A percentile compares a stretch with the other conserved stretches of the same genome.
These are phyloP conservation scores for Pugionium dolabratum DNA, from an alignment of 345 rosid species.

Conservation along the genomic window DNA sequence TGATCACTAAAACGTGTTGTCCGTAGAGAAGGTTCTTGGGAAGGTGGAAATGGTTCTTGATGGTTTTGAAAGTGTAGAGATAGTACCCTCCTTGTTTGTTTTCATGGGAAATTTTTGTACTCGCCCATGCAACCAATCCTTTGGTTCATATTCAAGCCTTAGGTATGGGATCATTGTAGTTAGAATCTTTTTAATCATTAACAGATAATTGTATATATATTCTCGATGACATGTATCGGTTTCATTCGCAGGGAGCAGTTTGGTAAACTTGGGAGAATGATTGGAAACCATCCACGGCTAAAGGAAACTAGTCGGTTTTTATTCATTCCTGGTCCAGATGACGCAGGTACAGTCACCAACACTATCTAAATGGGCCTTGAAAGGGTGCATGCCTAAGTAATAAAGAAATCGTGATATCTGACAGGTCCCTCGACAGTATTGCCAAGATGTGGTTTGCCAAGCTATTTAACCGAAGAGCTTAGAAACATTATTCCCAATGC, in stretches of 20 bases:
- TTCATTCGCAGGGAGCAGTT: conserved; percentile 57
- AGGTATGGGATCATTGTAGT: conserved; percentile 51
- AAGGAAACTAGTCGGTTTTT: conserved; percentile 76
- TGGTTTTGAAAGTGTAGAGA: conserved; percentile 78
- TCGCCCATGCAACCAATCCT: conserved; percentile 76
- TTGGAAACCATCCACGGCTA: conserved; percentile 72
- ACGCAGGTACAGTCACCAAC: conserved; percentile 62
- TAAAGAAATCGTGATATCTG: conserved; percentile 25
- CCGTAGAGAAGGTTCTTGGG: conserved; percentile 68
- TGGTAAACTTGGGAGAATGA: conserved; percentile 78
- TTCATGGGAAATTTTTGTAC: conserved; percentile 95
- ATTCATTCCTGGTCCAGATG: conserved; percentile 92
- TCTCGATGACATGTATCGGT: conserved; percentile 12
- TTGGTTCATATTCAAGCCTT: conserved; percentile 70
- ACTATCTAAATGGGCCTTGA: background rate
- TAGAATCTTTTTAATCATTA: background rate
- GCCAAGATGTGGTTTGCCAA: conserved; percentile 81
- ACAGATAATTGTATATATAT: background rate
- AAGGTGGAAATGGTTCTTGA: conserved; percentile 74
- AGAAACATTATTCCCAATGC: conserved; percentile 65
- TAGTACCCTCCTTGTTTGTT: conserved; percentile 89
- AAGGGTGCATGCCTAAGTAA: conserved; percentile 23
- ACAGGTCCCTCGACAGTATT: conserved; percentile 87
- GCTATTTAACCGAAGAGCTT: conserved; percentile 74
- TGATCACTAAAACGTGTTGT: conserved; percentile 46